phyloP scores from a whole-genome alignment of 768 basidiomycete species.

The Phaeotremella skinneri region DNA sequence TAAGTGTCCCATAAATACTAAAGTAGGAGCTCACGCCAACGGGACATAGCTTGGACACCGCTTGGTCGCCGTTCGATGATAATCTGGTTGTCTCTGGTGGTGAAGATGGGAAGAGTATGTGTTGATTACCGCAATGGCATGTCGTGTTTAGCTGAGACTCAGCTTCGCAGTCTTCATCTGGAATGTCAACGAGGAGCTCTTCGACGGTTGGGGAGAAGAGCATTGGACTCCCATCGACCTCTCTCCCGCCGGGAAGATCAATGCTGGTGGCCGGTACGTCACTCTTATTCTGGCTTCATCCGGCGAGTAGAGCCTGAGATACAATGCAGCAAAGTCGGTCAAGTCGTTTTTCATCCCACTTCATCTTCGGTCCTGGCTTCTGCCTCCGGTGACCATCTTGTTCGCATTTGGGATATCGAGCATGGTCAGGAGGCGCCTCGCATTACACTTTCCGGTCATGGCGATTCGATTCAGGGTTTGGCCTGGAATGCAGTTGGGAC shows the following conservation, averaged over 20 bases:
- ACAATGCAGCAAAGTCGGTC: conserved; percentile 78
- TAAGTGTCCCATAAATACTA: not conserved
- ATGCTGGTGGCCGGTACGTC: conserved; percentile 47
- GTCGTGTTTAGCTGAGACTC: not conserved
- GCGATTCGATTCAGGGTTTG: conserved; percentile 81
- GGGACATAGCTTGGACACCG: conserved; percentile 78
- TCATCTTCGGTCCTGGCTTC: conserved; percentile 77
- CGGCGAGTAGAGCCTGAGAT: not conserved
- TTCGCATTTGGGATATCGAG: conserved; percentile 89
- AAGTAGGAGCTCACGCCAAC: conserved; percentile 62
- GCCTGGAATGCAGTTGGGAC: conserved; percentile 79
- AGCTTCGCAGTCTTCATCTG: conserved; percentile 65
- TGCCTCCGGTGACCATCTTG: conserved; percentile 76
- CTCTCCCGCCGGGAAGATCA: conserved; percentile 60
- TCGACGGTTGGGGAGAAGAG: conserved; percentile 82
- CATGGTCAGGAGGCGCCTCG: conserved; percentile 63
- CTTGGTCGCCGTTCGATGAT: conserved; percentile 95
- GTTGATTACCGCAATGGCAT: not conserved
- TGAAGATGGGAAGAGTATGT: conserved; percentile 77
- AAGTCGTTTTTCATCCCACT: conserved; percentile 89
- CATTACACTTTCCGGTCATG: conserved; percentile 66
- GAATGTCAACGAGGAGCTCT: conserved; percentile 70
- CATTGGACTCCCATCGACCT: conserved; percentile 79
- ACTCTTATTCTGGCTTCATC: not conserved
- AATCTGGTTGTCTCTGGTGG: conserved; percentile 82